Base-by-base conservation (phyloP, 495 filamentous ascomycete species). In the Aspergillus funiculosus region DNA sequence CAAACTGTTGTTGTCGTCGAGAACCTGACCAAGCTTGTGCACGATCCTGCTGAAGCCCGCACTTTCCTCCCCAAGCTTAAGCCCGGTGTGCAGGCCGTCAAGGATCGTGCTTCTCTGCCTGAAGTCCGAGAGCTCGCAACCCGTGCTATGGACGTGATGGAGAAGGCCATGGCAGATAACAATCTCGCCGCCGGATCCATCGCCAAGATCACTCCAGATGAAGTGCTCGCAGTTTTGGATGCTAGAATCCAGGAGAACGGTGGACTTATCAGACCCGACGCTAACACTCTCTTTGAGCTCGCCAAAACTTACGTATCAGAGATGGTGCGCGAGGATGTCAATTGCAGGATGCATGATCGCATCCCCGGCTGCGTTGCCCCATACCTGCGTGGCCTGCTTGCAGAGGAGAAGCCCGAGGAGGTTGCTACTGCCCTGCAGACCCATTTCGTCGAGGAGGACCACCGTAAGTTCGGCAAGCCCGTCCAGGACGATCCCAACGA, bases 1-100 rank as follows among this genome's bases (percentile, higher is more conserved):
- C 94, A 96, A 62, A 94, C 91, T 3, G 89, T 94, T 15, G 87
- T 97, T 13, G 94, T 99, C n/a, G 87, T 94, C 21, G 92, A 99
- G 71, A 99, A 99, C 65, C 67, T 99, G 69, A 99, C 92, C 36
- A 99, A 95, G 73, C 77, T 99, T 20, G 92, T 99, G 19, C 92
- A 99, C 65, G 94, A 99, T 60, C 92, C 92, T 5, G 79, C 95
- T 24, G 92, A 99, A 69, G 92, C 92, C 14, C 79, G 94, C 31
- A 87, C 89, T 50, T 99, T 99, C 77, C 73, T 99, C 56, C 92
- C 92, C 34, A 95, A 94, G 64, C 81, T 99, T 30, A 86, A 86
- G 61, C 92, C 92, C 29, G 92, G 92, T 78, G 80, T 99, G 13
- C 88, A 95, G 75, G 76, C 68, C 21, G 90, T 97, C 46, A 78